Base-by-base conservation (phyloP, 192 early-diverging fungal genomes). In the Thoreauomyces humboldtii region DNA sequence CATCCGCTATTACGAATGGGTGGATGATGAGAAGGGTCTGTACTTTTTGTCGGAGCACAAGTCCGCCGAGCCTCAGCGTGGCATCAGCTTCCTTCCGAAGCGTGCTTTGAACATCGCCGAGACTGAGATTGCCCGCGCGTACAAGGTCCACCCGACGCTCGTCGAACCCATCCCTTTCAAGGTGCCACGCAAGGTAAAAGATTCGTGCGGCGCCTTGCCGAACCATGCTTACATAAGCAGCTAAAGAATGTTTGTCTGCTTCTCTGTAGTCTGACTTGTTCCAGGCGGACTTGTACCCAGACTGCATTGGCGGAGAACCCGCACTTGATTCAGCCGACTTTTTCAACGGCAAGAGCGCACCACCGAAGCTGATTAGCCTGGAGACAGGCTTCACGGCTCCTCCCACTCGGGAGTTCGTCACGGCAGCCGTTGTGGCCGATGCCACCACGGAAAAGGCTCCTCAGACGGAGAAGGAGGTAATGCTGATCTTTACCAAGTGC, bases 1-100 rank as follows among this genome's bases (percentile, higher is more conserved):
- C 77, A 98, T 99, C 72, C 89, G 95, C 29, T 98, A 98, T 82
- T 99, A 90, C 72, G 97, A 99, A 81, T 96, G 89, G 71, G 90
- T 89, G 57, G 92, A 97, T 68, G 95, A 98, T 65, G 92, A 92
- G 47, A 76, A 77, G 59, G 69, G 67, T 31, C 69, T 99, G 69
- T 89, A 86, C 80, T 78, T 73, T 42, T 74, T 99, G 32, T 89
- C 93, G 33, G 91, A 95, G 72, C 95, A 88, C 78, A 86, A 93
- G 65, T 93, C 93, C 28, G 67, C 82, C 5, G 93, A 94, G 35
- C 93, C 95, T 50, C 93, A 95, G 71, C 91, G 97, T 67, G 97
- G 97, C 24, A 80, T 99, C 65, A 86, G 82, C 22, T 94, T 91
- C 64, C 77, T 98, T 78, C 95, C 97, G 41, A 98, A 97, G 81